Evolutionary conservation across 2,329 filamentous ascomycete genomes (phyloP).

Genomic region (Fusarium compactum): DNA sequence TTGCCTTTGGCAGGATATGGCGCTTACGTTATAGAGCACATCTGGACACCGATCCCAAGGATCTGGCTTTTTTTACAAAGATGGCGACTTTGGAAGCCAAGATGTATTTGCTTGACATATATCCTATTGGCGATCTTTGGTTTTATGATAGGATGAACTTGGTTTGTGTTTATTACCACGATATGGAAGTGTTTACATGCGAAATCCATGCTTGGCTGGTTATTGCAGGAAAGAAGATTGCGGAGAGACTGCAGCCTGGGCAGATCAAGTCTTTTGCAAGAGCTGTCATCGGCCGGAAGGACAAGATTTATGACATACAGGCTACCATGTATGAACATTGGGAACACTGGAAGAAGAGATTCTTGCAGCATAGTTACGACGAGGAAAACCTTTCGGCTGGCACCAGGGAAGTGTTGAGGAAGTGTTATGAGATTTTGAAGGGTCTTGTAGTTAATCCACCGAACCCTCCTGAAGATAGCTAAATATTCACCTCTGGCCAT

Average conservation of each 20-base stretch:
- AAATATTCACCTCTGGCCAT: too few relatives aligned
- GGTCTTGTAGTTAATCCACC: background rate
- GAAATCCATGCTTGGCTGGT: slow-evolving; percentile 15
- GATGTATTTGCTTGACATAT: background rate
- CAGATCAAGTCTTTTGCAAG: background rate
- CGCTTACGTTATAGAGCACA: accelerated
- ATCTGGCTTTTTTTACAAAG: background rate
- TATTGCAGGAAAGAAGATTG: background rate
- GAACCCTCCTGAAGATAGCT: accelerated
- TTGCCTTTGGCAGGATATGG: accelerated
- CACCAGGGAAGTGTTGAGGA: background rate
- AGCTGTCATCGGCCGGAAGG: background rate
- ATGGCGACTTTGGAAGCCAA: background rate
- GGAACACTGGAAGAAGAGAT: slow-evolving; percentile 12
- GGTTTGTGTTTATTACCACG: too few relatives aligned
- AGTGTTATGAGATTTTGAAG: slow-evolving; percentile 24
- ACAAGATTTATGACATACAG: background rate
- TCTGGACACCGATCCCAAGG: accelerated
- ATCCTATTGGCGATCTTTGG: background rate
- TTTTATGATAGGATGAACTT: too few relatives aligned
- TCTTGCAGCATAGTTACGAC: slow-evolving; percentile 5
- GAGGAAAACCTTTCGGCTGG: background rate
- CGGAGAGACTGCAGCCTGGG: background rate
- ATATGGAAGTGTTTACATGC: background rate
- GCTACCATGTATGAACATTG: slow-evolving; percentile 23